Conservation (phyloP, 495 filamentous ascomycete species). For the Neurospora sp. region DNA sequence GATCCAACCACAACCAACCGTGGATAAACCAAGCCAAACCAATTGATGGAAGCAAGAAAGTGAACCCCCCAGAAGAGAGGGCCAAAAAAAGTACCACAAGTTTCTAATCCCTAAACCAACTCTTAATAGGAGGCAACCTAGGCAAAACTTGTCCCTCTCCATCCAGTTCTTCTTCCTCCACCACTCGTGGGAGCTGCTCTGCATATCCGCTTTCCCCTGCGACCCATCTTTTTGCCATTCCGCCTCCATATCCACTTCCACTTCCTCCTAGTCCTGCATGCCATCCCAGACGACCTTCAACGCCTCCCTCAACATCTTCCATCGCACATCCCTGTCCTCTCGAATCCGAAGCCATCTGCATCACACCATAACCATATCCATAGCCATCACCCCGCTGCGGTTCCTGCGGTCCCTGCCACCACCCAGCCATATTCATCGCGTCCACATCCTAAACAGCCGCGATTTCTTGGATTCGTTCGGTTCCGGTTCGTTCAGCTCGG, state of each 20-base stretch:
- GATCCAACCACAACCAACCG: not conserved
- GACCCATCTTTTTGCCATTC: not conserved
- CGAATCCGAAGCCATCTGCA: not conserved
- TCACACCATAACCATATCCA: not conserved
- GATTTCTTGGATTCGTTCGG: not conserved
- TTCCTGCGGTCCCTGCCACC: not conserved
- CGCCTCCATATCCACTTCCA: not conserved
- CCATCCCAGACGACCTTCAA: too few relatives aligned
- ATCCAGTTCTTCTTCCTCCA: not conserved
- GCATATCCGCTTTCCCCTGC: not conserved
- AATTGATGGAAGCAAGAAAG: not conserved
- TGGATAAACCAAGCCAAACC: not conserved
- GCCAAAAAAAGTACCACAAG: not conserved
- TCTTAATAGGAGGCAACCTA: not conserved
- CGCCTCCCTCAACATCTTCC: not conserved
- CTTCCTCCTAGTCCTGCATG: not conserved
- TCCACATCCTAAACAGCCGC: not conserved
- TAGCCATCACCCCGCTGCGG: not conserved
- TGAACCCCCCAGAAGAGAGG: not conserved
- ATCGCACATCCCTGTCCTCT: not conserved
- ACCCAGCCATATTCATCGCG: not conserved
- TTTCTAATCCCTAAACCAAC: not conserved
- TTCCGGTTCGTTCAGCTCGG: not conserved
- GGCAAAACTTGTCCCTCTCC: not conserved
- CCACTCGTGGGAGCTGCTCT: not conserved